Conservation (phyloP, 768 basidiomycete genomes). For the Kwoniella heveanensis region DNA sequence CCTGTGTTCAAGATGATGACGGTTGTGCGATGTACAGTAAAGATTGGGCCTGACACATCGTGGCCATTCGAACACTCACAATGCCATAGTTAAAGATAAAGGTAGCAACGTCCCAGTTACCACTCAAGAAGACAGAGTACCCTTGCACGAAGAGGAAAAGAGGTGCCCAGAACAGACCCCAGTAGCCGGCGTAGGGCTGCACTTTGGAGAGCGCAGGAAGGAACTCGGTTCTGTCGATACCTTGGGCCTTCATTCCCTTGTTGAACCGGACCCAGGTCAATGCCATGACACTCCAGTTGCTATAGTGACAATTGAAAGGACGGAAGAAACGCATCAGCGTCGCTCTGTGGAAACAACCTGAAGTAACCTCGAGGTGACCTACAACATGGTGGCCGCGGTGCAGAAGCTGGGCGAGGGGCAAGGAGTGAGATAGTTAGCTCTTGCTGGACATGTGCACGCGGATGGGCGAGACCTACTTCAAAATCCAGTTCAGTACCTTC, state of each 20-base stretch:
- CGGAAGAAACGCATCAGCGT: background rate
- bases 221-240: conserved; percentile 21
- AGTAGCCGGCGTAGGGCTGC: conserved; percentile 29
- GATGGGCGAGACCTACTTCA: conserved; percentile 9
- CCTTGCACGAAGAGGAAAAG: conserved; percentile 20
- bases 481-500: conserved; percentile 38
- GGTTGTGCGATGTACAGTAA: no score
- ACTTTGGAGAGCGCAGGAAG: conserved; percentile 5
- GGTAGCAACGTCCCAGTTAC: conserved; percentile 22
- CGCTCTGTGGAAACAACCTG: background rate
- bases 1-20: no score
- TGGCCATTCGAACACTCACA: conserved; percentile 18
- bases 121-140: conserved; percentile 28
- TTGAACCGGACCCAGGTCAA: conserved; percentile 41
- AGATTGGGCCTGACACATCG: no score
- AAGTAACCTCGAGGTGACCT: conserved; percentile 7
- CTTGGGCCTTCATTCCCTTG: conserved; percentile 37
- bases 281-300: conserved; percentile 23
- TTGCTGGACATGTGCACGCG: no score
- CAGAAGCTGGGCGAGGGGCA: background rate
- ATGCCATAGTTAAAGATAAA: conserved; percentile 32
- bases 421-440: background rate
- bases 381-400: conserved; percentile 24
- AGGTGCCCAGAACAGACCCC: conserved; percentile 23
- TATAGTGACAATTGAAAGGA: background rate